These are phyloP conservation scores for Poterioochromonas sp. DNA, from an alignment of 352 stramenopile species.

Conservation along the genomic window DNA sequence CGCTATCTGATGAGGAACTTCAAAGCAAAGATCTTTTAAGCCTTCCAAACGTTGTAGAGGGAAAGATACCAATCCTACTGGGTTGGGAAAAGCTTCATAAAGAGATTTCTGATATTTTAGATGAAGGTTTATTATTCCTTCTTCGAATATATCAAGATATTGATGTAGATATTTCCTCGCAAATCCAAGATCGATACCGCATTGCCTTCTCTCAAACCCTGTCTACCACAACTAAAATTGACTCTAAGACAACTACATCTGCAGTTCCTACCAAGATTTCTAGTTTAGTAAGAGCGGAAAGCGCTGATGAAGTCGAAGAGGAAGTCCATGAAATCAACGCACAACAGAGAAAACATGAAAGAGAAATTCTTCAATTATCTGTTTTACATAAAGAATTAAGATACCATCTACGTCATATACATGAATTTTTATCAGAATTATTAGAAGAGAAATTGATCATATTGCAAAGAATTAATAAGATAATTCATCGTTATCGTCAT, in stretches of 20 bases:
- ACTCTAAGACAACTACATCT: background rate
- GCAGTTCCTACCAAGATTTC: background rate
- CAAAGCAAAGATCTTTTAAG: background rate
- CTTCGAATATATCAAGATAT: background rate
- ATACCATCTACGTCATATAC: background rate
- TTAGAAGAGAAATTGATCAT: background rate
- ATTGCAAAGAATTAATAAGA: background rate
- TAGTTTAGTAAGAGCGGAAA: background rate
- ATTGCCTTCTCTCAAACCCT: too few relatives aligned
- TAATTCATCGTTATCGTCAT: background rate
- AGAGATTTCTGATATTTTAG: background rate
- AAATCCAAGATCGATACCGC: too few relatives aligned
- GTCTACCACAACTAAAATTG: background rate
- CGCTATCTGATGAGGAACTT: background rate
- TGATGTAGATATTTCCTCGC: background rate
- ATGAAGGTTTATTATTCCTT: background rate
- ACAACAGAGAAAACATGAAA: background rate
- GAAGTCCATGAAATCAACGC: background rate
- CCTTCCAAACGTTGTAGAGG: background rate
- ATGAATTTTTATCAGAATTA: background rate
- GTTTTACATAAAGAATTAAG: background rate
- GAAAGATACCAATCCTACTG: background rate
- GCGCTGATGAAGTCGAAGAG: background rate
- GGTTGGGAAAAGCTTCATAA: background rate
- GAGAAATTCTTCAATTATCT: background rate